Conservation (phyloP, 139 green algal species). For the Chlorella sp. region DNA sequence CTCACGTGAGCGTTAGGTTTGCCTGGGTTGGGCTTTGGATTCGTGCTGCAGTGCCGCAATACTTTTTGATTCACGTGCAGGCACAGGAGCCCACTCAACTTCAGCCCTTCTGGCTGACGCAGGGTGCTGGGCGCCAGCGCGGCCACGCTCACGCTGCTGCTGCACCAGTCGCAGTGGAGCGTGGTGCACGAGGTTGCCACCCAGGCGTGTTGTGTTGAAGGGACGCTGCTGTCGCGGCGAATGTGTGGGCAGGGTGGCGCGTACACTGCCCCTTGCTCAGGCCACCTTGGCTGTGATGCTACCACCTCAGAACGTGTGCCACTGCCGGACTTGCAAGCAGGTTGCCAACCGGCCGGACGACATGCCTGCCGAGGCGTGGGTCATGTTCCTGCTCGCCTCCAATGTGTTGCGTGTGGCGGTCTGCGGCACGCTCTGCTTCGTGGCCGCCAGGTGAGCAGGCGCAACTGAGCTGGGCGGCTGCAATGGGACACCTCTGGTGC, state of each 20-base stretch:
- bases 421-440: not conserved
- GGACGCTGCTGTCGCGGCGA: not conserved
- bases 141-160: not conserved
- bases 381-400: not conserved
- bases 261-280: not conserved
- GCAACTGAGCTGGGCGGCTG: not conserved
- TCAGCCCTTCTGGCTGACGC: not conserved
- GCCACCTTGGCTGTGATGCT: not conserved
- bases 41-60: not conserved
- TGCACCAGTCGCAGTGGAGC: not conserved
- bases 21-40: not conserved
- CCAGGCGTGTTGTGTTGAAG: not conserved
- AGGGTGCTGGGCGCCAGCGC: conserved; percentile 4
- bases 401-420: not conserved
- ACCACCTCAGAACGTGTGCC: not conserved
- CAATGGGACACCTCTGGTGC: not conserved
- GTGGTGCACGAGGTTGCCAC: not conserved
- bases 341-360: not conserved
- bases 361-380: not conserved
- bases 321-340: not conserved
- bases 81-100: not conserved
- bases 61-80: no score
- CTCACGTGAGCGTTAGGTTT: not conserved
- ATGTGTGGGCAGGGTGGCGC: not conserved
- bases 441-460: not conserved